Evolutionary conservation across 306 rosid species (phyloP), one percentile per base, ranked within the genome.

Genomic region (Pterocarpus macrocarpus): DNA sequence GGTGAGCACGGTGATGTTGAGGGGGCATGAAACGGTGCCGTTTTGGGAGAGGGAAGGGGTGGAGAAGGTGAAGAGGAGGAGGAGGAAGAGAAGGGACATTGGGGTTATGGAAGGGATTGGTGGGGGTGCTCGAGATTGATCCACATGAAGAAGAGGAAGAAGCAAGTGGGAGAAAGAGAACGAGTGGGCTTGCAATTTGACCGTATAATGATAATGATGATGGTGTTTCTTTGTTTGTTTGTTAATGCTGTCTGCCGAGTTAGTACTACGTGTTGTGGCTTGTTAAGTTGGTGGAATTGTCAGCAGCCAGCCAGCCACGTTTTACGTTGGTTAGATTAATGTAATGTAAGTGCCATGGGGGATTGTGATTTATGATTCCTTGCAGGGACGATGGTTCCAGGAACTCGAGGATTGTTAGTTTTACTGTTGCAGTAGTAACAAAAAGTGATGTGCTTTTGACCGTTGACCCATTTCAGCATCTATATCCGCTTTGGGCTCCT

Each of bases 1-100:
- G 64, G 78, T 79, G 53, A 95, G 96, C 71, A 95, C 75, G 55
- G 88, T 73, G 87, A 90, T 90, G 91, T 93, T 86, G 45, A 95
- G 90, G 2, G 99, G 99, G 80, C 99, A 95, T 0, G 85, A 22
- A 2, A 15, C 75, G 75, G 78, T 67, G 57, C 30, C 30, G 82
- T 69, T 82, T 5, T 47, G 74, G n/a, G 77, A 41, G 52, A 47
- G 22, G 9, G 85, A 75, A 11, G 41, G 6, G 12, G 62, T 5
- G 11, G 78, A 56, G 6, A 80, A 4, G 55, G 64, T 4, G 7
- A 88, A 10, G 41, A 53, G 22, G 50, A 78, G 32, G 76, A 45
- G 49, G 28, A n/a, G 2, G 44, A 8, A 47, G 64, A 68, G 64
- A 7, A 22, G 50, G 56, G 83, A 76, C 88, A 85, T 85, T 35